phyloP scores from a whole-genome alignment of 2,329 filamentous ascomycete species.

The Cadophora sp. region DNA sequence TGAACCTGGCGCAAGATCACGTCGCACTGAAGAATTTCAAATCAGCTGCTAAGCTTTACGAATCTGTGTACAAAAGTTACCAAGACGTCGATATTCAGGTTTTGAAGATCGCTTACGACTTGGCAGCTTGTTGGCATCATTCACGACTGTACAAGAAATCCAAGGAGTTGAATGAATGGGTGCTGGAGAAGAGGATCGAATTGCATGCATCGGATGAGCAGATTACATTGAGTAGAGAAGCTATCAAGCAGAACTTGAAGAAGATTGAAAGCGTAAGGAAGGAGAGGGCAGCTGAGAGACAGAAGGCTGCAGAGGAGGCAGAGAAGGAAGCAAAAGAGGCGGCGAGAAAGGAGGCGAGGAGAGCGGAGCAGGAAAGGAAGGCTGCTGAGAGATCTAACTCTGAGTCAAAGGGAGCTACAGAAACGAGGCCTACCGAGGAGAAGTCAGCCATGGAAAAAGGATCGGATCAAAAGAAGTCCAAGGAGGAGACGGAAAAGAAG shows the following conservation, averaged over 20 bases:
- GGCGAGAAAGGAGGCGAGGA: not conserved
- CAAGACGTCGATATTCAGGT: slow-evolving; percentile 10
- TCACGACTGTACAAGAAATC: slow-evolving; percentile 6
- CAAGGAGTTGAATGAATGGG: slow-evolving; percentile 8
- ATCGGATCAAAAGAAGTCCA: not conserved
- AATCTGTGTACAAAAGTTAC: slow-evolving; percentile 17
- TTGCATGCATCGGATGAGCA: slow-evolving; percentile 9
- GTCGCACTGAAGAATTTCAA: slow-evolving; percentile 3
- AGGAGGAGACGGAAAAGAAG: not conserved
- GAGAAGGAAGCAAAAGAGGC: not conserved
- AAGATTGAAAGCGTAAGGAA: slow-evolving; percentile 5
- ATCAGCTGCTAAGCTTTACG: slow-evolving; percentile 7
- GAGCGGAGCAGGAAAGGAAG: not conserved
- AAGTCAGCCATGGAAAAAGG: not conserved
- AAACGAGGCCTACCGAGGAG: not conserved
- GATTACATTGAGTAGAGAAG: slow-evolving; percentile 14
- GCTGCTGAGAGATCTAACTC: not conserved
- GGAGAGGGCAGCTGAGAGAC: slow-evolving; percentile 4
- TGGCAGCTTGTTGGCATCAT: slow-evolving; percentile 21
- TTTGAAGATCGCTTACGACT: slow-evolving; percentile 14
- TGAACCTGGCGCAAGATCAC: slow-evolving; percentile 19
- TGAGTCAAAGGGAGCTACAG: not conserved
- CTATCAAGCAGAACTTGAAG: slow-evolving; percentile 11
- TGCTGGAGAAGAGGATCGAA: slow-evolving; percentile 13
- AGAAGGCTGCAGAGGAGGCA: not conserved